Evolutionary conservation across 441 rosid genomes (phyloP), one percentile per base, ranked within the genome.

Genomic region (Erodium texanum): DNA sequence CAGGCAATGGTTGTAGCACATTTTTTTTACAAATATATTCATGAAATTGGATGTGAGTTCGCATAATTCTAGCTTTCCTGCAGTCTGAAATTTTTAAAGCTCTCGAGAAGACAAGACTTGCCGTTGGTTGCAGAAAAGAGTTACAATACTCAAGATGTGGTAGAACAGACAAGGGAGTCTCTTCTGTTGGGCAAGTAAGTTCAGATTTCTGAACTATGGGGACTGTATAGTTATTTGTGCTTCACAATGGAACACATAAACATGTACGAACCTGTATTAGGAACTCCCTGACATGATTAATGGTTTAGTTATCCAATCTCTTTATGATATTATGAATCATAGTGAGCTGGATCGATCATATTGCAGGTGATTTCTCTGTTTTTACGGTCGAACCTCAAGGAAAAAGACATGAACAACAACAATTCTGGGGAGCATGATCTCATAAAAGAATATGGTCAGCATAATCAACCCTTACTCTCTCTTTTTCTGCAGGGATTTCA

Each of bases 91-190:
- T 89, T 79, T 87, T 87, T 48, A 77, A 84, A 77, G 96, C 92
- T 66, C 79, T 89, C 32, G 86, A 81, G 75, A 82, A 84, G 81
- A 93, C 92, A 64, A 80, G 84, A 71, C 98, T 93, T 71, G 80
- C 87, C 67, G 80, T 85, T 81, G 89, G 93, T 68, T 85, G 87
- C 77, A 90, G 70, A 85, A 89, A 88, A 82, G 85, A 85, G 48
- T 79, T 81, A 67, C 83, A 71, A 65, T 90, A 93, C 80, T 93
- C 96, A n/a, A 84, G 98, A 78, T 93, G 98, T 56, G 97, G 96
- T 68, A 88, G 97, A 79, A 93, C 97, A 16, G 97, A 90, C 80
- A 90, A 74, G 77, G 98, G 96, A 72, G 97, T 89, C 75, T 93
- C 98, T 5, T 86, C 98, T 15, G 86, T 88, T 77, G 98, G 97